Evolutionary conservation across 2,329 filamentous ascomycete species (phyloP), one percentile per base, ranked within the genome.

Genomic region (Epichloe bromicola): DNA sequence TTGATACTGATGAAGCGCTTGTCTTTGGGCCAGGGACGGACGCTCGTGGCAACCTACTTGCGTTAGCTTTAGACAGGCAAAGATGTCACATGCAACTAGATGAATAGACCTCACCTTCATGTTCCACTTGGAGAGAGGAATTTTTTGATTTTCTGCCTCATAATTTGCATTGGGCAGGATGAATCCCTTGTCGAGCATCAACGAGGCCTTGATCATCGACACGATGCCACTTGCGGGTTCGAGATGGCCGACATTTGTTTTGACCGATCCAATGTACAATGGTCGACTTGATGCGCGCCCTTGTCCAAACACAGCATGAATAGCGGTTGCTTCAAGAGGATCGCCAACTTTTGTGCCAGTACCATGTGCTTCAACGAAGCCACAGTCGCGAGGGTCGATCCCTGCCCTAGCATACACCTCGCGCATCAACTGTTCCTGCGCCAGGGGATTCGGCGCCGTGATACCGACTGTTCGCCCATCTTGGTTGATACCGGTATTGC

Each of bases 291-390:
- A n/a, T 64, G 67, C 66, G 10, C 70, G 65, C 4, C 66, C 65
- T 19, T 61, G 52, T 5, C 67, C 65, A 30, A 76, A 69, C 0
- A 74, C 69, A 8, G 67, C 66, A 39, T 68, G 61, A 36, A 79
- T 69, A 3, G 73, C 75, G 11, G 61, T 65, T 1, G 73, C 72
- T 54, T 81, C 78, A n/a, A 74, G 70, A 0, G 76, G 75, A 53
- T 81, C 78, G 2, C 78, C 78, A 1, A 72, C 71, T 38, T 67
- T 67, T 17, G 78, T 81, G 6, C 76, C 77, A 0, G 77, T 79
- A 17, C 76, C 76, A 57, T 81, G 78, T 3, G 73, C 73, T 56
- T 81, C 76, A 37, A 70, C 57, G 48, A 63, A 70, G 4, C 60
- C 62, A 17, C 57, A 60, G 5, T 67, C 64, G 1, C 51, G 47